Percentiles rank a stretch among this genome's conserved stretches.
Conservation (phyloP, 768 basidiomycete species). For the Termitomyces sp. region DNA sequence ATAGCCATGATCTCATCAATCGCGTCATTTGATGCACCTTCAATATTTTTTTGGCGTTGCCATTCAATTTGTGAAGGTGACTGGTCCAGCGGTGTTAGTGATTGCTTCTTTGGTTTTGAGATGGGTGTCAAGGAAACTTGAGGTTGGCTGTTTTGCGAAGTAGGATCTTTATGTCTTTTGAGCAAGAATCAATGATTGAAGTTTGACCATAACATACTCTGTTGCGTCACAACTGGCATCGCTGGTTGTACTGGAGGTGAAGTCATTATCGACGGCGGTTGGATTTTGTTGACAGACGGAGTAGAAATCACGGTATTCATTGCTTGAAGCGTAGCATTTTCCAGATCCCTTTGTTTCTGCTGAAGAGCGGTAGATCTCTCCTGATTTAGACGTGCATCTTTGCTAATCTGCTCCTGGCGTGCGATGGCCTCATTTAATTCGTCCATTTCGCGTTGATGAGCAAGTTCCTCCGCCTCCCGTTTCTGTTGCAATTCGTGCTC, state of each 20-base stretch:
- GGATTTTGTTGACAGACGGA: not conserved
- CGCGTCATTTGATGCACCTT: not conserved
- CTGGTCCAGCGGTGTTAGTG: not conserved
- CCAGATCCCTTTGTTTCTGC: not conserved
- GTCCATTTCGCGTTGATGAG: not conserved
- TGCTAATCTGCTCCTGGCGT: not conserved
- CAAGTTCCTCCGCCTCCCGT: not conserved
- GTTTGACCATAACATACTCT: not conserved
- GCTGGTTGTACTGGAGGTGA: not conserved
- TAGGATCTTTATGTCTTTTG: not conserved
- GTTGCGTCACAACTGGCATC: not conserved
- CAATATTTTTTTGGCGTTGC: not conserved
- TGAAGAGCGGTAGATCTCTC: not conserved
- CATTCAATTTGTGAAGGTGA: not conserved
- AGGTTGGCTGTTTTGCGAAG: not conserved
- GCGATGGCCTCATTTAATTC: not conserved
- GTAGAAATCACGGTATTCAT: not conserved
- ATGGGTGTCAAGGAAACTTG: not conserved
- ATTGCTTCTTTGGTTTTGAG: not conserved
- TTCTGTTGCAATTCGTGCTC: not conserved
- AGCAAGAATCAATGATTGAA: not conserved
- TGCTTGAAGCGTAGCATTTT: not conserved
- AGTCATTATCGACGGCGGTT: not conserved
- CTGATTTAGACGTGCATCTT: not conserved
- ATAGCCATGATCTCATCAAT: not conserved